A percentile compares a stretch with the other conserved stretches of the same genome.
These are phyloP conservation scores for Plantago ovata DNA, from an alignment of 257 asterid species.

Conservation along the genomic window DNA sequence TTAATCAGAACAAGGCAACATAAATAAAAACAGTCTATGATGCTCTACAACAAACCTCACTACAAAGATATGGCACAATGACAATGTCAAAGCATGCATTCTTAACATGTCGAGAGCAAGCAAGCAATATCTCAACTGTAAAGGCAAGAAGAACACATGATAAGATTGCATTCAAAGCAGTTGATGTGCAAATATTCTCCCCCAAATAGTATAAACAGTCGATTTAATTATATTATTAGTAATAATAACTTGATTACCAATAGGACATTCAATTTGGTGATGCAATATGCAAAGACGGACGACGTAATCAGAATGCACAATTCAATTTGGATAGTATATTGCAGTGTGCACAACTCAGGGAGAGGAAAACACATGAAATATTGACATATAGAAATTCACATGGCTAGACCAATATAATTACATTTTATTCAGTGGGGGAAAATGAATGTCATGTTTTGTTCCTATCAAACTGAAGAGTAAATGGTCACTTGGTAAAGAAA, in stretches of 20 bases:
- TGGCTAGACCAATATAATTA: too few relatives aligned
- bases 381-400: too few relatives aligned
- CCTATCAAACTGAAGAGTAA: too few relatives aligned
- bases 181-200: not conserved
- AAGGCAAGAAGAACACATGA: too few relatives aligned
- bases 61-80: constrained; percentile 1
- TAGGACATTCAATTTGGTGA: constrained; percentile 1
- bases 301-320: too few relatives aligned
- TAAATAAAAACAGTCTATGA: constrained; percentile 7
- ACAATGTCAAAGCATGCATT: not conserved
- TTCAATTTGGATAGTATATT: too few relatives aligned
- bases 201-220: not conserved
- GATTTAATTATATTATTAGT: not conserved
- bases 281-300: not conserved
- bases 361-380: too few relatives aligned
- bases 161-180: not conserved
- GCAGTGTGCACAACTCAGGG: too few relatives aligned
- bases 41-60: constrained; percentile 13
- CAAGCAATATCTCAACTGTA: not conserved
- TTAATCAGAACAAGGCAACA: constrained; percentile 32
- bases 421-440: too few relatives aligned
- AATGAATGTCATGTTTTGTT: too few relatives aligned
- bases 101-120: not conserved
- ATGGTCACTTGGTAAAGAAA: too few relatives aligned
- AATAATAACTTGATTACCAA: not conserved